These are phyloP conservation scores for Apiospora phragmitis DNA, from an alignment of 2,329 filamentous ascomycete genomes.

Conservation along the genomic window DNA sequence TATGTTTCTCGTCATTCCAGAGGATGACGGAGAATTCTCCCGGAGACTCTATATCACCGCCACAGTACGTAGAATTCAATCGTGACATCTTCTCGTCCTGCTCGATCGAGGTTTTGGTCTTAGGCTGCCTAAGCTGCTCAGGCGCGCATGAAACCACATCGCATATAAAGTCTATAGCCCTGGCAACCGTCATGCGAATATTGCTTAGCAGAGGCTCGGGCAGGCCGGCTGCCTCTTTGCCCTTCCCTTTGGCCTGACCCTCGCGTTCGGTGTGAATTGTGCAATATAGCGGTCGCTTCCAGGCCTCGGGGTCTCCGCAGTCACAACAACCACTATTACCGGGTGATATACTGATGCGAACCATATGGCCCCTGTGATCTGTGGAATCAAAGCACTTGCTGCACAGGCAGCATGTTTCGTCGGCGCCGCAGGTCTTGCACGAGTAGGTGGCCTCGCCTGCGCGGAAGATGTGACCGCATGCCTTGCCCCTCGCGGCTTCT, in stretches of 20 bases:
- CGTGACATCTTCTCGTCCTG: slow-evolving; percentile 81
- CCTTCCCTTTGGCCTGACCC: slow-evolving; percentile 60
- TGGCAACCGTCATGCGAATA: slow-evolving; percentile 82
- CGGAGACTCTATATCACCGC: slow-evolving; percentile 63
- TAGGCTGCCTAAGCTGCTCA: slow-evolving; percentile 85
- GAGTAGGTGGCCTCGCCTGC: slow-evolving; percentile 89
- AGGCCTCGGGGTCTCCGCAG: slow-evolving; percentile 94
- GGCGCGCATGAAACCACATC: slow-evolving; percentile 98
- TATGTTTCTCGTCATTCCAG: slow-evolving; percentile 99
- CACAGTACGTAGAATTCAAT: slow-evolving; percentile 73
- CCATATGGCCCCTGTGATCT: slow-evolving; percentile 90
- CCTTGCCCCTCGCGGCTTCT: slow-evolving; percentile 84
- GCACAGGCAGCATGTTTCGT: slow-evolving; percentile 95
- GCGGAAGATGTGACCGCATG: slow-evolving; percentile 97
- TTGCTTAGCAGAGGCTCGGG: slow-evolving; percentile 75
- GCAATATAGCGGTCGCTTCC: slow-evolving; percentile 84
- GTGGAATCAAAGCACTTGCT: slow-evolving; percentile 93
- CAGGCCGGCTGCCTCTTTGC: slow-evolving; percentile 57
- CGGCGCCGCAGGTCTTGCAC: slow-evolving; percentile 90
- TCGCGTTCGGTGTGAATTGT: slow-evolving; percentile 80
- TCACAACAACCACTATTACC: slow-evolving; percentile 97
- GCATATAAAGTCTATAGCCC: slow-evolving; percentile 90
- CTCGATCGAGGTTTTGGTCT: slow-evolving; percentile 77
- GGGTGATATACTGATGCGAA: slow-evolving; percentile 82
- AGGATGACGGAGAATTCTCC: slow-evolving; percentile 82